Conservation (phyloP, 1,284 basidiomycete species). For the Cystobasidium sp. region DNA sequence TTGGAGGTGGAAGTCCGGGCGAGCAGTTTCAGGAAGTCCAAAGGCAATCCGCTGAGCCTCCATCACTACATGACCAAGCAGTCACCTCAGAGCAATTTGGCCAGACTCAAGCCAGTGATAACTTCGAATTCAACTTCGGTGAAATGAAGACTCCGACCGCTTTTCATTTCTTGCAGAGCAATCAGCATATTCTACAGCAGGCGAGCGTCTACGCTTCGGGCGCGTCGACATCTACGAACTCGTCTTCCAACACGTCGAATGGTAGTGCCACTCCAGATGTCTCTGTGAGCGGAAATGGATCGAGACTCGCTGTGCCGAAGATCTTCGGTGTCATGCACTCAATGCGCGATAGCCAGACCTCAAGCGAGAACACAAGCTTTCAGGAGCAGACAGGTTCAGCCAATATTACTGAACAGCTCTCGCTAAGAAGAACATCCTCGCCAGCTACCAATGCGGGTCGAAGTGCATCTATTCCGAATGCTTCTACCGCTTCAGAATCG, state of each 20-base stretch:
- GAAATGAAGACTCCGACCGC: conserved; percentile 41
- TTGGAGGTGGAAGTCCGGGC: background rate
- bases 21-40: background rate
- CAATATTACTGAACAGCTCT: background rate
- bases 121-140: conserved; percentile 4
- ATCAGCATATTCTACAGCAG: background rate
- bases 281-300: background rate
- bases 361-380: background rate
- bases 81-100: background rate
- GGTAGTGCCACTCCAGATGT: background rate
- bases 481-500: background rate
- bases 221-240: background rate
- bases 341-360: background rate
- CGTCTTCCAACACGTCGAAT: background rate
- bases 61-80: conserved; percentile 3
- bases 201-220: background rate
- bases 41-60: conserved; percentile 5
- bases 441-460: background rate
- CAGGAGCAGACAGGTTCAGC: background rate
- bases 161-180: conserved; percentile 22
- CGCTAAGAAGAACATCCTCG: background rate
- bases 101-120: background rate
- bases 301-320: background rate
- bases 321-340: background rate
- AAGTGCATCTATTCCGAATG: conserved; percentile 8